phyloP scores from a whole-genome alignment of 768 basidiomycete genomes.

The Postia placenta region DNA sequence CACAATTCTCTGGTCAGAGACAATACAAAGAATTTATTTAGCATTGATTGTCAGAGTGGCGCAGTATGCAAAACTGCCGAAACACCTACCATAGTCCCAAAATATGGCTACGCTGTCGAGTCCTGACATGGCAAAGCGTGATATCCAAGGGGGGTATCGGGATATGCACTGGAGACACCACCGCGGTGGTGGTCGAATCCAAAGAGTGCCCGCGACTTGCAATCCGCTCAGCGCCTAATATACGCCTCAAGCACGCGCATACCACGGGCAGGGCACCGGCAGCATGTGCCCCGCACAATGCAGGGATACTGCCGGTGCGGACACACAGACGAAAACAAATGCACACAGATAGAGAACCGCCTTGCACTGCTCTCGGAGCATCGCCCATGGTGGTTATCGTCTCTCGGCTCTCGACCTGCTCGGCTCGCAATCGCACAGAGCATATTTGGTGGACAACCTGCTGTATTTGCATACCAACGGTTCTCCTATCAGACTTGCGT shows the following conservation, averaged over 20 bases:
- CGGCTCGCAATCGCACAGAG: neutral
- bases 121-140: neutral
- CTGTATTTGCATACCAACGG: too few species aligned
- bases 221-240: neutral
- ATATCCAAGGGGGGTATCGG: neutral
- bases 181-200: neutral
- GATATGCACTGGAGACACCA: neutral
- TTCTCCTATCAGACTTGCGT: too few species aligned
- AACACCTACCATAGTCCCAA: slow-evolving; percentile 36
- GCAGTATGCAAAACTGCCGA: neutral
- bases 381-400: too few species aligned
- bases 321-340: neutral
- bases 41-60: neutral
- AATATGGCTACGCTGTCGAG: slow-evolving; percentile 27
- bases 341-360: neutral
- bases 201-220: neutral
- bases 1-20: slow-evolving; percentile 30
- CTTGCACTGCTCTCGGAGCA: neutral
- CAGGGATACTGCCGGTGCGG: neutral
- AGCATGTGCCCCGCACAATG: neutral
- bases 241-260: neutral
- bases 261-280: neutral
- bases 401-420: neutral
- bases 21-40: too few species aligned
- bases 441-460: too few species aligned